Conservation (phyloP, 305 asterid genomes). For the Fraxinus ornus region DNA sequence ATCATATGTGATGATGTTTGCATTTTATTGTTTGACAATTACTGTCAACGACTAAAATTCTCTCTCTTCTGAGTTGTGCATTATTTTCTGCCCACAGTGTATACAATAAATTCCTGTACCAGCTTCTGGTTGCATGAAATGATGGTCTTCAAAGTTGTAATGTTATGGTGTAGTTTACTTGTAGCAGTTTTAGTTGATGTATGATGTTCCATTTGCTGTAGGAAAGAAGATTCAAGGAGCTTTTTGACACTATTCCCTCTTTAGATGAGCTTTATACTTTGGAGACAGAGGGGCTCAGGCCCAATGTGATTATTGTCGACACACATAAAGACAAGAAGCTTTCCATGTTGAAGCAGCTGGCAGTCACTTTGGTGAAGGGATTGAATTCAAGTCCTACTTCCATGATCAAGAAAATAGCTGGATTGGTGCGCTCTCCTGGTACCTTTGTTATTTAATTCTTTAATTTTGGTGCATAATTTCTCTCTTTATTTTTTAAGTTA, state of each 20-base stretch:
- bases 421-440: slow-evolving; percentile 55
- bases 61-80: neutral
- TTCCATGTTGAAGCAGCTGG: slow-evolving; percentile 83
- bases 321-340: slow-evolving; percentile 83
- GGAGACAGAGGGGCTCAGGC: slow-evolving; percentile 75
- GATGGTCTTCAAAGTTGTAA: neutral
- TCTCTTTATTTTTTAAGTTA: neutral
- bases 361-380: slow-evolving; percentile 72
- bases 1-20: neutral
- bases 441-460: slow-evolving; percentile 9
- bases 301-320: slow-evolving; percentile 77
- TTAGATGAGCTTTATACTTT: slow-evolving; percentile 71
- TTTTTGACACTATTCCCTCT: slow-evolving; percentile 73
- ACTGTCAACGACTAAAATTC: neutral
- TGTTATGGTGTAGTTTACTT: slow-evolving; percentile 4
- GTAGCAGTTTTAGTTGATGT: slow-evolving; percentile 18
- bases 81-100: neutral
- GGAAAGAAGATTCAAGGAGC: slow-evolving; percentile 94
- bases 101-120: neutral
- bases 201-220: slow-evolving; percentile 40
- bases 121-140: slow-evolving; percentile 21
- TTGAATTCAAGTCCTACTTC: slow-evolving; percentile 63
- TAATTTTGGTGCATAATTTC: slow-evolving; percentile 6
- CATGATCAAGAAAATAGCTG: slow-evolving; percentile 79
- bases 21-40: slow-evolving; percentile 7